Percentiles rank a stretch among this genome's conserved stretches.
These are phyloP conservation scores for Diaporthe sp. DNA, from an alignment of 2,329 filamentous ascomycete genomes.

Conservation along the genomic window DNA sequence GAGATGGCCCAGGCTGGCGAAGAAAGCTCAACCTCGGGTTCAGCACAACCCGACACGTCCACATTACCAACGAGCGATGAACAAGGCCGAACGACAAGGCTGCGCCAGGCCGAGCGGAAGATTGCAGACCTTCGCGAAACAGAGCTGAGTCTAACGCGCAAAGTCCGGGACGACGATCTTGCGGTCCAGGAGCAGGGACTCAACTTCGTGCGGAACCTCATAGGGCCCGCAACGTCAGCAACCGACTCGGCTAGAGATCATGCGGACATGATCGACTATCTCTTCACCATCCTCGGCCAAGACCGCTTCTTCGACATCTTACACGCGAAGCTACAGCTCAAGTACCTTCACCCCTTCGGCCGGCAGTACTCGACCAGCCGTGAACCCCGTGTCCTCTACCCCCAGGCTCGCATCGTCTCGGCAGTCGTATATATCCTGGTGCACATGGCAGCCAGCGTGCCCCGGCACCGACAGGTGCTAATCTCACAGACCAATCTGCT, in stretches of 20 bases:
- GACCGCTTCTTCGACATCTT: conserved; percentile 86
- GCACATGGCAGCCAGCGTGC: conserved; percentile 87
- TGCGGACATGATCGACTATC: conserved; percentile 84
- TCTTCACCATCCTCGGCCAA: conserved; percentile 82
- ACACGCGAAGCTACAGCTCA: conserved; percentile 80
- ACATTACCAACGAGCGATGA: conserved; percentile 42
- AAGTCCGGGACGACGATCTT: conserved; percentile 82
- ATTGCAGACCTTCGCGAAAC: conserved; percentile 70
- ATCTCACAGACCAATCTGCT: conserved; percentile 84
- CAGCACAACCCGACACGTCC: conserved; percentile 43
- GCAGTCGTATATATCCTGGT: conserved; percentile 87
- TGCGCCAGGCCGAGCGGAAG: conserved; percentile 65
- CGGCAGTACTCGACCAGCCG: conserved; percentile 52
- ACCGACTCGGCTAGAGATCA: conserved; percentile 66
- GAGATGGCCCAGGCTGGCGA: conserved; percentile 68
- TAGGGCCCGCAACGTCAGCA: conserved; percentile 73
- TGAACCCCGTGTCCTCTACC: conserved; percentile 65
- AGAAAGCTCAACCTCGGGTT: conserved; percentile 47
- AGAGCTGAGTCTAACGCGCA: conserved; percentile 77
- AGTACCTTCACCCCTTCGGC: conserved; percentile 67
- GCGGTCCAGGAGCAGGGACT: conserved; percentile 92
- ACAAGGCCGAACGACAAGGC: conserved; percentile 54
- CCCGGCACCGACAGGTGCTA: conserved; percentile 82
- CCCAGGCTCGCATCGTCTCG: conserved; percentile 79
- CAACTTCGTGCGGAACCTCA: conserved; percentile 90